Base-by-base conservation (phyloP, 768 basidiomycete species). In the Suillus decipiens region DNA sequence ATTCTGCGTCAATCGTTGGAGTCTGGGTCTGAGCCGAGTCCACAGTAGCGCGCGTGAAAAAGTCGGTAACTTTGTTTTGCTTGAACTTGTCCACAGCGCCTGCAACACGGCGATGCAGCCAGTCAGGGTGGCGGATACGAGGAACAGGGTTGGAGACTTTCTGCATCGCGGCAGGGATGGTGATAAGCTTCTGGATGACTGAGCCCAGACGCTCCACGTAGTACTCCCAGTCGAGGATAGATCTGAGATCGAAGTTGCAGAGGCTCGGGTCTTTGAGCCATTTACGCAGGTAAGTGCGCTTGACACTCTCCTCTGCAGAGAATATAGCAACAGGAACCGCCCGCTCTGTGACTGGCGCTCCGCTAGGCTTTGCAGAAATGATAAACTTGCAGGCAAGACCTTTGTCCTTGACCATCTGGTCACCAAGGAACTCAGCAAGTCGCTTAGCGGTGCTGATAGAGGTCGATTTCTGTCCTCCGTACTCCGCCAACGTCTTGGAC, bases 331-430 rank as follows among this genome's bases (percentile, higher is more conserved):
- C 87, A 5, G 97, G 97, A 53, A 99, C 87, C 10, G 96, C 97
- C 55, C 97, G 88, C 65, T 99, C 97, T 5, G 97, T 99, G 67
- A 99, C 95, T 1, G 97, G 95, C 1, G 96, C 92, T 2, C 96
- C 96, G 17, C 84, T 79, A 2, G 97, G 97, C 70, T 91, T 92
- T 3, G 91, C 90, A 31, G 96, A 99, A 71, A 99, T 99, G 80
- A 99, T 95, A 77, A 99, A 99, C 73, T 95, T 95, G 83, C 97
- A 99, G 10, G 97, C 93, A 19, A 99, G 87, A 62, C 97, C 97
- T 73, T 99, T 99, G 79, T 99, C 97, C 76, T 98, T 98, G 70
- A 99, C 96, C 97, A 99, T 99, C 70, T 95, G 92, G 72, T 95
- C 89, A 37, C 97, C 97, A 61, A 99, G 78, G 79, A 99, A 99